phyloP scores from a whole-genome alignment of 1,139 yeast species.

The Lodderomyces elongisporus region DNA sequence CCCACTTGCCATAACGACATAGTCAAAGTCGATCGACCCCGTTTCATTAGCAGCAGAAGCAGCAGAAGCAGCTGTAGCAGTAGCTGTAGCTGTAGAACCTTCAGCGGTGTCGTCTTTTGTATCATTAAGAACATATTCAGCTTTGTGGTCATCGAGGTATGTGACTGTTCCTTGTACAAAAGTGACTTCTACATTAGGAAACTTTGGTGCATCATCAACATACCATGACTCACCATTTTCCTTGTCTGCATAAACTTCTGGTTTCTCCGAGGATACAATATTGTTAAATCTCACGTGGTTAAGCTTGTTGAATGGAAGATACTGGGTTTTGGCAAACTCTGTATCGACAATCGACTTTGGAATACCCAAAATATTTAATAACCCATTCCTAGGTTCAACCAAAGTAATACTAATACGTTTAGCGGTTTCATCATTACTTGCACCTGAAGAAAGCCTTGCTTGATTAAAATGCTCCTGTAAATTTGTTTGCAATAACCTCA shows the following conservation, averaged over 20 bases:
- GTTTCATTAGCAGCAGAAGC: too few relatives aligned
- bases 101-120: not conserved
- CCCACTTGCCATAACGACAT: conserved; percentile 47
- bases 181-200: conserved; percentile 14
- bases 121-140: conserved; percentile 4
- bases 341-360: conserved; percentile 45
- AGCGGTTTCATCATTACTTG: conserved; percentile 8
- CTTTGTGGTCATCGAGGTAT: conserved; percentile 17
- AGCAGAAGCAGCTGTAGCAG: not conserved
- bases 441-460: too few relatives aligned
- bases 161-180: conserved; percentile 41
- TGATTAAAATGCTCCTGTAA: conserved; percentile 10
- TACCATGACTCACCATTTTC: conserved; percentile 6
- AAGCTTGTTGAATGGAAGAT: conserved; percentile 28
- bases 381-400: conserved; percentile 50
- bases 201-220: conserved; percentile 1
- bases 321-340: conserved; percentile 44
- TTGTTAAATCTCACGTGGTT: conserved; percentile 28
- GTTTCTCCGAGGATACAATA: conserved; percentile 16
- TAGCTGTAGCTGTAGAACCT: too few relatives aligned
- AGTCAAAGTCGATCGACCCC: conserved; percentile 40
- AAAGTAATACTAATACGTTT: conserved; percentile 30
- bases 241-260: conserved; percentile 2
- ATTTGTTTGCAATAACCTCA: conserved; percentile 31
- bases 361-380: conserved; percentile 47